phyloP scores from a whole-genome alignment of 2,329 filamentous ascomycete genomes.

The Domatiomyces catenatus region DNA sequence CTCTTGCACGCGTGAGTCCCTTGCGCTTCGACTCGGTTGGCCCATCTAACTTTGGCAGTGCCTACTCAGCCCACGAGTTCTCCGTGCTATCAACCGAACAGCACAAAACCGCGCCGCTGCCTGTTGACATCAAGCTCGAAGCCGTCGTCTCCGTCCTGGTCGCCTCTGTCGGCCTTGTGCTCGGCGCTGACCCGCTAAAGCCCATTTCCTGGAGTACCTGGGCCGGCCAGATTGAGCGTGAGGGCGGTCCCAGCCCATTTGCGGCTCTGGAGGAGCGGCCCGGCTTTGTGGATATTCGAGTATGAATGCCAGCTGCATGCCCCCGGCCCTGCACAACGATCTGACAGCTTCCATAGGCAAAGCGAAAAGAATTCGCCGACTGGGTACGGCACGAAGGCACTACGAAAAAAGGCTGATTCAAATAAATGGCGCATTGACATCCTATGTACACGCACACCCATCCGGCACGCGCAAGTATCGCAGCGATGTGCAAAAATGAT shows the following conservation, averaged over 20 bases:
- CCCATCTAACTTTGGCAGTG: conserved; percentile 38
- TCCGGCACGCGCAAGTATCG: neutral
- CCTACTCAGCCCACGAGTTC: conserved; percentile 93
- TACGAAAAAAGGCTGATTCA: neutral
- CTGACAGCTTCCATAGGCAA: conserved; percentile 24
- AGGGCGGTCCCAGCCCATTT: conserved; percentile 65
- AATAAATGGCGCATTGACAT: neutral
- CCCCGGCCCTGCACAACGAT: neutral
- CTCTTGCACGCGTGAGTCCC: conserved; percentile 63
- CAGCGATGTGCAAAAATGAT: neutral
- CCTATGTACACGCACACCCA: neutral
- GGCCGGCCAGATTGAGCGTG: conserved; percentile 56
- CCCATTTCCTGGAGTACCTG: conserved; percentile 77
- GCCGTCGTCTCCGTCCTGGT: conserved; percentile 64
- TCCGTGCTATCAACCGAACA: conserved; percentile 43
- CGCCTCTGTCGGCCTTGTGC: conserved; percentile 70
- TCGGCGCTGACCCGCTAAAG: conserved; percentile 60
- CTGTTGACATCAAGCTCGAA: conserved; percentile 76
- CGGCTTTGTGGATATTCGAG: conserved; percentile 78
- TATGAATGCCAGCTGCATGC: conserved; percentile 24
- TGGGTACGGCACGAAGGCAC: conserved; percentile 35
- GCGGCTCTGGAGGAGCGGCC: conserved; percentile 60
- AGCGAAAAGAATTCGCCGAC: conserved; percentile 61
- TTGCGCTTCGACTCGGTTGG: conserved; percentile 3
- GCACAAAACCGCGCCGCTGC: conserved; percentile 35